phyloP scores from a whole-genome alignment of 352 stramenopile genomes.

The Globisporangium splendens region DNA sequence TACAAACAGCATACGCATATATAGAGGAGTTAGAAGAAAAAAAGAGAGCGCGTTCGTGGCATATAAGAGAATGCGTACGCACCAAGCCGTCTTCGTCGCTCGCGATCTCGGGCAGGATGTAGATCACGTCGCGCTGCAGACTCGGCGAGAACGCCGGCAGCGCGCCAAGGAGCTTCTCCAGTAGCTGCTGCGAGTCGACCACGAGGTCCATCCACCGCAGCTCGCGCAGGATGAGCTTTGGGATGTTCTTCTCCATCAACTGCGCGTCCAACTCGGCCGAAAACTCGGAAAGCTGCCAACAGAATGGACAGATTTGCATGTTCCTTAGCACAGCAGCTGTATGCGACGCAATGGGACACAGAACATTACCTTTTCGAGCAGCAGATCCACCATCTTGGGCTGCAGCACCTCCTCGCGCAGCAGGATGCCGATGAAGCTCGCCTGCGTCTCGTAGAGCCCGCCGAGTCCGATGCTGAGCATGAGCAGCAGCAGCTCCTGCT shows the following conservation, averaged over 20 bases:
- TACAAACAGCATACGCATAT: neutral
- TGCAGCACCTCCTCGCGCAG: conserved; percentile 51
- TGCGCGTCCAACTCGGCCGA: conserved; percentile 30
- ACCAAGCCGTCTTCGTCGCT: conserved; percentile 40
- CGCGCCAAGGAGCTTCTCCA: conserved; percentile 49
- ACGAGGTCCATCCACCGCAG: conserved; percentile 60
- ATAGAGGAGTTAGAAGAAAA: too few species aligned
- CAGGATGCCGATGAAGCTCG: conserved; percentile 55
- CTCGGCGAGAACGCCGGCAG: conserved; percentile 37
- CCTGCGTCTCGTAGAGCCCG: conserved; percentile 36
- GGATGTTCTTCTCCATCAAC: conserved; percentile 45
- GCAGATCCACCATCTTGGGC: conserved; percentile 33
- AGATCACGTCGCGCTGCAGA: conserved; percentile 63
- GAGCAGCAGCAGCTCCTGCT: conserved; percentile 36
- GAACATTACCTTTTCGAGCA: conserved; percentile 41
- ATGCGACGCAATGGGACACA: neutral
- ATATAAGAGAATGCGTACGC: neutral
- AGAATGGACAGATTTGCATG: neutral
- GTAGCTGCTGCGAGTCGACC: conserved; percentile 34
- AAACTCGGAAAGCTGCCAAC: conserved; percentile 34
- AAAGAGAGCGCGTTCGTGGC: neutral
- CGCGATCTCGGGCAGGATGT: conserved; percentile 61
- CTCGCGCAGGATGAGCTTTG: conserved; percentile 62
- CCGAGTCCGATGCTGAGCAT: conserved; percentile 44
- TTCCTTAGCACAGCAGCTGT: too few species aligned